A percentile compares a stretch with the other conserved stretches of the same genome.
Evolutionary conservation across 129 eudicot species (phyloP).

Genomic region (Erigeron canadensis): DNA sequence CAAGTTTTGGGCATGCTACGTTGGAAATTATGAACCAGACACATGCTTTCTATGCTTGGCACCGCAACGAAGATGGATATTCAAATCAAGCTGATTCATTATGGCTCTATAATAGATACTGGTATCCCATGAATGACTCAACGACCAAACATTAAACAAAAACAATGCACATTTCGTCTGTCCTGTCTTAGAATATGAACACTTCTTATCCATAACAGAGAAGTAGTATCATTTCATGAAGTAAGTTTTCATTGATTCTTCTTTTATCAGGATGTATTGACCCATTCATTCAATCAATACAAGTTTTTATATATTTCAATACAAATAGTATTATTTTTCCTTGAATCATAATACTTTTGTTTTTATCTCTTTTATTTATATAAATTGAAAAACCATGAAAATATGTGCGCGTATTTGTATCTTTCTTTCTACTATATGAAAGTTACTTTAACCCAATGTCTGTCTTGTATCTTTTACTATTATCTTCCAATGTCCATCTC

Average conservation of each 20-base stretch:
- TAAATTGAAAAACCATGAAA: no score
- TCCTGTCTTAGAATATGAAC: background rate
- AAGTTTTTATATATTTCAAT: no score
- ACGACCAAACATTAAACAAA: background rate
- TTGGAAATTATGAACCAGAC: constrained; percentile 70
- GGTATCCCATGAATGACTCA: background rate
- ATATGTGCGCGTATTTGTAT: no score
- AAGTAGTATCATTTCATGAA: background rate
- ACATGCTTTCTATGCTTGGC: constrained; percentile 74
- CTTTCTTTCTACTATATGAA: no score
- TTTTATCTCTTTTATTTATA: background rate
- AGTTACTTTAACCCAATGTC: background rate
- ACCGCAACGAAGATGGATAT: constrained; percentile 73
- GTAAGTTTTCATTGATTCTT: background rate
- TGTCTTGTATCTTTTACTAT: constrained; percentile 58
- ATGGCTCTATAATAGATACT: constrained; percentile 40
- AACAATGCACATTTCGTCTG: background rate
- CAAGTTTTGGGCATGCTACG: constrained; percentile 74
- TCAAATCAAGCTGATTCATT: constrained; percentile 49
- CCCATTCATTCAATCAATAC: no score
- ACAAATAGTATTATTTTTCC: no score
- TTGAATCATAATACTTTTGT: background rate
- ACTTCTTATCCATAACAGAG: background rate
- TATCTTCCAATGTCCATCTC: constrained; percentile 67
- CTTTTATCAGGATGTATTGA: background rate